Evolutionary conservation across 148 eudicot genomes (phyloP).

Genomic region (Camellia granthamiana): DNA sequence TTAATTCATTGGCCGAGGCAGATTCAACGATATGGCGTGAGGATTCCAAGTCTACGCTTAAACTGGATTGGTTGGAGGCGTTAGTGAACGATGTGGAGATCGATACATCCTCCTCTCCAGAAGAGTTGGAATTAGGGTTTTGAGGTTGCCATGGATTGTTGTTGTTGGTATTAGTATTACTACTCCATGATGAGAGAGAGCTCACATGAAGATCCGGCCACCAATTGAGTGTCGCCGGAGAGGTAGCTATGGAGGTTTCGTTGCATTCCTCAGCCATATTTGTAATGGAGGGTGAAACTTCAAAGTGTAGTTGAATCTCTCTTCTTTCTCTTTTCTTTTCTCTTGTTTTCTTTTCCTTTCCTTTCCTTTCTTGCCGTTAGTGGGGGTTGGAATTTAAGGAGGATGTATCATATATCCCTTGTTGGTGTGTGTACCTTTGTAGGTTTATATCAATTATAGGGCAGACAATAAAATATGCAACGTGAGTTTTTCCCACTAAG

Average conservation of each 20-base stretch:
- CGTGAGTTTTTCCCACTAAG: constrained; percentile 19
- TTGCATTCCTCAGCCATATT: constrained; percentile 26
- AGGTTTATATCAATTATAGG: constrained; percentile 18
- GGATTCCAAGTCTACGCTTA: constrained; percentile 17
- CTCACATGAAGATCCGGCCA: constrained; percentile 23
- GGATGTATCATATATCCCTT: background rate
- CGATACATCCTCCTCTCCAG: constrained; percentile 28
- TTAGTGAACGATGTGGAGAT: constrained; percentile 22
- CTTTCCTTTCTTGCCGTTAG: background rate
- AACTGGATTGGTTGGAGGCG: constrained; percentile 24
- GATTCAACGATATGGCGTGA: constrained; percentile 18
- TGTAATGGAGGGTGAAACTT: background rate
- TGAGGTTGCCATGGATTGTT: constrained; percentile 12
- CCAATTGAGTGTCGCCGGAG: constrained; percentile 17
- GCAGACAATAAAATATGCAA: constrained; percentile 27
- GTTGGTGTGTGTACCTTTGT: background rate
- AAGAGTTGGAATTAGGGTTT: constrained; percentile 27
- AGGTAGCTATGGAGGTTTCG: constrained; percentile 16
- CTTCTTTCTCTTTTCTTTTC: background rate
- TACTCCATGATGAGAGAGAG: constrained; percentile 22
- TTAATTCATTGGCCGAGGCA: constrained; percentile 16
- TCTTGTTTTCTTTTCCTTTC: background rate
- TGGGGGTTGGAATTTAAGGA: constrained; percentile 13
- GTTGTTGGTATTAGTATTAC: background rate
- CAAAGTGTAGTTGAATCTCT: background rate